These are phyloP conservation scores for Dioszegia hungarica DNA, from an alignment of 768 basidiomycete species.

Conservation along the genomic window DNA sequence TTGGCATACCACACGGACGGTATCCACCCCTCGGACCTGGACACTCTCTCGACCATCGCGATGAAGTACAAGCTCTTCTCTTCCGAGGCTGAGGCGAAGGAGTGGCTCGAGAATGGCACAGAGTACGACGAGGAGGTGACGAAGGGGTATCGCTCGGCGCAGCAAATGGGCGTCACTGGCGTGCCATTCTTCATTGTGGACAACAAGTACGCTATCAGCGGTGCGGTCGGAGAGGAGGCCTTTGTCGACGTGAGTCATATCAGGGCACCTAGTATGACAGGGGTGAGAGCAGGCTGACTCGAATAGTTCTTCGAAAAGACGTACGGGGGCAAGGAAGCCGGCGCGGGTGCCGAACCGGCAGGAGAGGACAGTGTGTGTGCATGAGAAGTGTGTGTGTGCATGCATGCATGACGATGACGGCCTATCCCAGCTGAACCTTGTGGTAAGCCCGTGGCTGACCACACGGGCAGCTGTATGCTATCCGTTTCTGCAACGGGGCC, in stretches of 20 bases:
- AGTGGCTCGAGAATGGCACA: constrained; percentile 18
- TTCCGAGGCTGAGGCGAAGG: constrained; percentile 5
- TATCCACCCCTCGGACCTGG: constrained; percentile 19
- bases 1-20: constrained; percentile 11
- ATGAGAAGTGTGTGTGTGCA: too few species aligned
- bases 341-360: too few species aligned
- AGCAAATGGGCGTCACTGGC: constrained; percentile 27
- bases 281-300: neutral
- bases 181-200: constrained; percentile 40
- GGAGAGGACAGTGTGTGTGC: too few species aligned
- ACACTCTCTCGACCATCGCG: constrained; percentile 13
- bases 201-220: constrained; percentile 29
- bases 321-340: neutral
- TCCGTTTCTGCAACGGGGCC: too few species aligned
- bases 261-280: neutral
- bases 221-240: constrained; percentile 28
- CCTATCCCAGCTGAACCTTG: too few species aligned
- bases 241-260: constrained; percentile 33
- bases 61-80: constrained; percentile 23
- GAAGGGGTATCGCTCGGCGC: constrained; percentile 20
- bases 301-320: neutral
- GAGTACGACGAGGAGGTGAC: constrained; percentile 27
- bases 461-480: too few species aligned
- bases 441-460: too few species aligned
- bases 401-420: too few species aligned